Evolutionary conservation across 176 grass and related monocot species (phyloP).

Genomic region (Zoysia japonica): DNA sequence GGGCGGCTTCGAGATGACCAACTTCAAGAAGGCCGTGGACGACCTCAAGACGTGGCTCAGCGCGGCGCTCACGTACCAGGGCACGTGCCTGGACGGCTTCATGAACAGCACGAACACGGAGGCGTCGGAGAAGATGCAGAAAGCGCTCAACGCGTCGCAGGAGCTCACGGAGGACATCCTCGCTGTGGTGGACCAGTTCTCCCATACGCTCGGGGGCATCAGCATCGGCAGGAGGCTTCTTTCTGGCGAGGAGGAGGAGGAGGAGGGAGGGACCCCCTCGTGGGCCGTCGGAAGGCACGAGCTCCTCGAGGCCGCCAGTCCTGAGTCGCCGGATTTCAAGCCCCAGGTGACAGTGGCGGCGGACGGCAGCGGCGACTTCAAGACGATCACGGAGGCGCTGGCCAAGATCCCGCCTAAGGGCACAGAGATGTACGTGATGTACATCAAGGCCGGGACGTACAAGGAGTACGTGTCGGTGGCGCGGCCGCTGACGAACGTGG

Average conservation of each 20-base stretch:
- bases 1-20: constrained; percentile 60
- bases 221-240: constrained; percentile 51
- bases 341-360: constrained; percentile 34
- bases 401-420: constrained; percentile 43
- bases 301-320: constrained; percentile 28
- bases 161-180: constrained; percentile 87
- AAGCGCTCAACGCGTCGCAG: constrained; percentile 59
- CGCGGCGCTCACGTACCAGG: constrained; percentile 78
- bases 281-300: not conserved
- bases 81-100: constrained; percentile 83
- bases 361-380: constrained; percentile 64
- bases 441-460: constrained; percentile 61
- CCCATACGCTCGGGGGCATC: constrained; percentile 32
- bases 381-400: constrained; percentile 58
- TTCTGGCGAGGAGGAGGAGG: not conserved
- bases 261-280: not conserved
- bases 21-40: constrained; percentile 57
- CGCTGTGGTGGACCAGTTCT: constrained; percentile 62
- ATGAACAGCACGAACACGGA: constrained; percentile 59
- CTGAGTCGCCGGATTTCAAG: constrained; percentile 24
- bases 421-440: constrained; percentile 34
- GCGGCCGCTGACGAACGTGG: constrained; percentile 45
- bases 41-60: constrained; percentile 87
- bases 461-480: constrained; percentile 63
- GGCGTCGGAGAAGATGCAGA: constrained; percentile 60